A percentile compares a stretch with the other conserved stretches of the same genome.
phyloP scores from a whole-genome alignment of 202 grass and related monocot species.

The Schoenoplectus tabernaemontani region DNA sequence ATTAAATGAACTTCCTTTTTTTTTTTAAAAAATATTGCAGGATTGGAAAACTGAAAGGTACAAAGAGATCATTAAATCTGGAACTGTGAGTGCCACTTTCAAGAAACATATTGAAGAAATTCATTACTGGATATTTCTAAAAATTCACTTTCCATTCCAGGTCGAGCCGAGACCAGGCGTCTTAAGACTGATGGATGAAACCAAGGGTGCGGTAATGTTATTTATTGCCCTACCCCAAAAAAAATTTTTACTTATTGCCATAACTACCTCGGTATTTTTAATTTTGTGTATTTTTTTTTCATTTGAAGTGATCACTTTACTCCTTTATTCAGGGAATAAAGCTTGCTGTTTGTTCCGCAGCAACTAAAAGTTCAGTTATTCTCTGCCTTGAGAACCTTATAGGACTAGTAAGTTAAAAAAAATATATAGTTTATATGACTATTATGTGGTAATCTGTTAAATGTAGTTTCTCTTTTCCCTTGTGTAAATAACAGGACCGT shows the following conservation, averaged over 20 bases:
- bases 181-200: constrained; percentile 85
- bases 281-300: constrained; percentile 19
- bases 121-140: background rate
- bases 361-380: constrained; percentile 94
- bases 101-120: background rate
- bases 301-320: constrained; percentile 4
- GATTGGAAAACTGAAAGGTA: constrained; percentile 97
- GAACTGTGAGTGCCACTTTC: constrained; percentile 51
- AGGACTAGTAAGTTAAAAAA: constrained; percentile 66
- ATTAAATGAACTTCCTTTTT: background rate
- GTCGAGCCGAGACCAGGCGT: constrained; percentile 88
- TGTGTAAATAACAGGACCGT: constrained; percentile 52
- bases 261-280: background rate
- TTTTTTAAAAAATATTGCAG: constrained; percentile 50
- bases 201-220: constrained; percentile 92
- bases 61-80: constrained; percentile 93
- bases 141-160: constrained; percentile 28
- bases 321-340: constrained; percentile 65
- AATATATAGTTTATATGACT: background rate
- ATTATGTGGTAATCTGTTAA: constrained; percentile 2
- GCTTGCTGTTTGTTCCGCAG: constrained; percentile 94
- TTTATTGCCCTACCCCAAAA: too few relatives aligned
- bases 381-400: constrained; percentile 84
- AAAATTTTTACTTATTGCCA: constrained; percentile 24
- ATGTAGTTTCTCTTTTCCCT: constrained; percentile 3